These are phyloP conservation scores for Besnoitia besnoiti DNA, from an alignment of 169 alveolate species.

Conservation along the genomic window DNA sequence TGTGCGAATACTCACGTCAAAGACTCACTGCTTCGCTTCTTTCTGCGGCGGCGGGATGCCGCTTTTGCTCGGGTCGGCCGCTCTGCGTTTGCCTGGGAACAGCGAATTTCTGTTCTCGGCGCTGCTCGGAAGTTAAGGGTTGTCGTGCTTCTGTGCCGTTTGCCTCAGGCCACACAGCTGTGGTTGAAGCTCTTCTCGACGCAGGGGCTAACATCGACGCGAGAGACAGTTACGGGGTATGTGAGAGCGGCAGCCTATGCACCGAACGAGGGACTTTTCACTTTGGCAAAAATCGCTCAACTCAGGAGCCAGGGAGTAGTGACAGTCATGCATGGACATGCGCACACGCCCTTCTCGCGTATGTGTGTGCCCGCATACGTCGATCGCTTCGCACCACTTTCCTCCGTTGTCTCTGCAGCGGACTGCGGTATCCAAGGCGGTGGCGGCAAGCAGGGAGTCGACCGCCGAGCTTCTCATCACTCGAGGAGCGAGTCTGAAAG, in stretches of 20 bases:
- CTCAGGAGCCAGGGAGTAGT: no score
- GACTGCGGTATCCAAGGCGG: constrained; percentile 21
- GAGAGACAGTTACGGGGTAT: constrained; percentile 17
- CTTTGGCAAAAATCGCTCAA: no score
- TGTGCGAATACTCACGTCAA: no score
- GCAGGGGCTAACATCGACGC: constrained; percentile 27
- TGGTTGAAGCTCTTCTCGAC: constrained; percentile 9
- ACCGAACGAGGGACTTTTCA: no score
- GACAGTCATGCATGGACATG: no score
- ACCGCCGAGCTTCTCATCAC: not conserved
- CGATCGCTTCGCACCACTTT: not conserved
- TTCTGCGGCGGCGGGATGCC: no score
- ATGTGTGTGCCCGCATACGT: not conserved
- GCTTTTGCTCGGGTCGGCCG: no score
- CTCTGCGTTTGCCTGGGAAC: no score
- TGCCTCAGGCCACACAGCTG: not conserved
- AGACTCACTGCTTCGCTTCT: no score
- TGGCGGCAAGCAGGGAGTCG: constrained; percentile 26
- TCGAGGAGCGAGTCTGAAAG: constrained; percentile 14
- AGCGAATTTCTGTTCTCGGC: no score
- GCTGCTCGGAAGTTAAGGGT: not conserved
- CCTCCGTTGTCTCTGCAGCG: not conserved
- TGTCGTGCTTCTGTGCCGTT: not conserved
- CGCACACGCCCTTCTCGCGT: no score
- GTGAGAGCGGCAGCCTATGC: no score